A percentile compares a stretch with the other conserved stretches of the same genome.
These are phyloP conservation scores for Mycena epipterygia DNA, from an alignment of 768 basidiomycete species.

Conservation along the genomic window DNA sequence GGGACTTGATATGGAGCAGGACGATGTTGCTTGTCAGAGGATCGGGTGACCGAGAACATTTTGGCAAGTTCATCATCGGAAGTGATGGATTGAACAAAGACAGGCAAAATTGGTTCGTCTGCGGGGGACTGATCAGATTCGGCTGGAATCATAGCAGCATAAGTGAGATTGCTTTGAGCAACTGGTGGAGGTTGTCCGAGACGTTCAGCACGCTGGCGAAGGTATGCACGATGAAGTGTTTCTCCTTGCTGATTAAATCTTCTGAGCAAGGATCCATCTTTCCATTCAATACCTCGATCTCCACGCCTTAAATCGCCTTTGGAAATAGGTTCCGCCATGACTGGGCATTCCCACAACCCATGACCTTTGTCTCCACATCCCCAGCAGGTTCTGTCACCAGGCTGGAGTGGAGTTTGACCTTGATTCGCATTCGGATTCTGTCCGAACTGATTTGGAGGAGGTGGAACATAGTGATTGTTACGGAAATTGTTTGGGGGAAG, in stretches of 20 bases:
- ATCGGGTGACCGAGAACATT: conserved; percentile 12
- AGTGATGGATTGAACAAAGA: conserved; percentile 1
- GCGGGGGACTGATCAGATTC: background rate
- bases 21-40: background rate
- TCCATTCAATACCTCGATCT: conserved; percentile 14
- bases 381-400: background rate
- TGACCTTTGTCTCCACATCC: conserved; percentile 15
- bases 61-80: background rate
- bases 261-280: background rate
- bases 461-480: conserved; percentile 1
- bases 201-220: background rate
- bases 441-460: background rate
- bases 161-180: conserved; percentile 7
- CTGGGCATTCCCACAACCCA: conserved; percentile 7
- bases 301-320: conserved; percentile 2
- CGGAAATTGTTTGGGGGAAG: conserved; percentile 3
- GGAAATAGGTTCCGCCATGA: background rate
- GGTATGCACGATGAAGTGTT: conserved; percentile 1
- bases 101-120: background rate
- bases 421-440: background rate
- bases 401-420: background rate
- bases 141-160: background rate
- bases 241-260: conserved; percentile 14
- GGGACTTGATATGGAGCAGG: background rate
- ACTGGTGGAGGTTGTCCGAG: background rate